Conservation (phyloP, 176 grass and related monocot species). For the Carex littledalei region DNA sequence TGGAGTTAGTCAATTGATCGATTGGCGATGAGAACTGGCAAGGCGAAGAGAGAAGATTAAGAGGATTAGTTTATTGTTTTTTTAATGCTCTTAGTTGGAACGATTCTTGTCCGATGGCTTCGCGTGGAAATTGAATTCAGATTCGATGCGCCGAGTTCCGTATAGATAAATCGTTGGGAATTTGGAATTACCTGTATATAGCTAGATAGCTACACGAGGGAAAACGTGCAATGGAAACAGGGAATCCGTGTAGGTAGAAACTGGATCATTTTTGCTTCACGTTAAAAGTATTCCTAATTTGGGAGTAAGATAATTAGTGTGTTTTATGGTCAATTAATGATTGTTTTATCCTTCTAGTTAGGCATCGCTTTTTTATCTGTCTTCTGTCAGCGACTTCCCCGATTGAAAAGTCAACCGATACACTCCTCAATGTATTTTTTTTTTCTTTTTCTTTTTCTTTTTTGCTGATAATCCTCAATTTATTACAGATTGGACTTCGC, state of each 20-base stretch:
- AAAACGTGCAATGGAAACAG: no score
- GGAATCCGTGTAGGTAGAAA: neutral
- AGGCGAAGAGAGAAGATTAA: neutral
- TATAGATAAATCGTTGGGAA: neutral
- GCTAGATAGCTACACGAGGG: neutral
- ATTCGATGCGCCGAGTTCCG: neutral
- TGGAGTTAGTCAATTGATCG: neutral
- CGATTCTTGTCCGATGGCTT: slow-evolving; percentile 8
- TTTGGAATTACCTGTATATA: no score
- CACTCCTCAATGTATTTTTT: neutral
- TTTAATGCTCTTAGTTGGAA: slow-evolving; percentile 6
- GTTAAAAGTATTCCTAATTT: neutral
- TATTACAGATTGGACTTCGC: neutral
- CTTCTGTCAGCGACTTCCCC: neutral
- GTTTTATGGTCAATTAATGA: neutral
- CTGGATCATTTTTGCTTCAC: neutral
- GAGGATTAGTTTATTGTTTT: slow-evolving; percentile 7
- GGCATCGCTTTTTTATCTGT: neutral
- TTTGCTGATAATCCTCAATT: neutral
- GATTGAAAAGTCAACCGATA: neutral
- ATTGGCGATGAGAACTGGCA: neutral
- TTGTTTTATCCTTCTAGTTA: neutral
- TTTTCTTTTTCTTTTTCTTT: no score
- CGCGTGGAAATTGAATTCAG: neutral
- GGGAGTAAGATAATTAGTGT: neutral